These are phyloP conservation scores for Diaporthe sp. DNA, from an alignment of 2,329 filamentous ascomycete genomes.

Conservation along the genomic window DNA sequence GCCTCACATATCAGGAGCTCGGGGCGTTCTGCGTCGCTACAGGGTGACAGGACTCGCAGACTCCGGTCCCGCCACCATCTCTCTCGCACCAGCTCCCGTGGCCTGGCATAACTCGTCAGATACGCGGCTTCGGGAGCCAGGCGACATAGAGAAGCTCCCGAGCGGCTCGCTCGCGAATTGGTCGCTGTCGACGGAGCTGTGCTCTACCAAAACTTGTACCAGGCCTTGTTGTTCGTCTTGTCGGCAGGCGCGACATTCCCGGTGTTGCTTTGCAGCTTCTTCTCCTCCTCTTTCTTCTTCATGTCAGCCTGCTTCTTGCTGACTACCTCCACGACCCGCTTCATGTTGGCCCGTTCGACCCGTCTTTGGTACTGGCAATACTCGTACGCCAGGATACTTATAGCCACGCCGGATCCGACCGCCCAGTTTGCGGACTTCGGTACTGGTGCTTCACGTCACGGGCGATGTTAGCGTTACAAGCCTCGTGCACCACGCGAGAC, in stretches of 20 bases:
- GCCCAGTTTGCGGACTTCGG: conserved; percentile 85
- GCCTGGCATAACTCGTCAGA: neutral
- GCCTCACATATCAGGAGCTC: neutral
- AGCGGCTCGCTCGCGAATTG: neutral
- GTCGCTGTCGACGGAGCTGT: neutral
- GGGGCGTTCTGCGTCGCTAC: neutral
- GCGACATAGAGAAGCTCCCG: neutral
- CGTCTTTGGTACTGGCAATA: conserved; percentile 82
- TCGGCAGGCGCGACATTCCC: conserved; percentile 46
- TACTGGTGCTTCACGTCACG: conserved; percentile 57
- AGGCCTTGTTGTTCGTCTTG: conserved; percentile 48
- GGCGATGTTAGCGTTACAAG: neutral
- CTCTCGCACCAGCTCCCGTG: neutral
- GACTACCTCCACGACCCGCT: conserved; percentile 84
- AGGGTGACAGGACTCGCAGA: neutral
- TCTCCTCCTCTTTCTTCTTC: conserved; percentile 61
- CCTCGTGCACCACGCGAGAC: too few relatives aligned
- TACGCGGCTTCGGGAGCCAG: too few relatives aligned
- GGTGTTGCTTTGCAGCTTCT: conserved; percentile 46
- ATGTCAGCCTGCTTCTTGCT: conserved; percentile 75
- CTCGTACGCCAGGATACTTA: conserved; percentile 81
- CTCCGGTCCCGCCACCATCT: neutral
- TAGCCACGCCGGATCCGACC: conserved; percentile 78
- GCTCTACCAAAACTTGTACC: conserved; percentile 68
- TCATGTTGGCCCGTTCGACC: conserved; percentile 85